phyloP scores from a whole-genome alignment of 1,139 yeast species.

The Suhomyces bokatorum region DNA sequence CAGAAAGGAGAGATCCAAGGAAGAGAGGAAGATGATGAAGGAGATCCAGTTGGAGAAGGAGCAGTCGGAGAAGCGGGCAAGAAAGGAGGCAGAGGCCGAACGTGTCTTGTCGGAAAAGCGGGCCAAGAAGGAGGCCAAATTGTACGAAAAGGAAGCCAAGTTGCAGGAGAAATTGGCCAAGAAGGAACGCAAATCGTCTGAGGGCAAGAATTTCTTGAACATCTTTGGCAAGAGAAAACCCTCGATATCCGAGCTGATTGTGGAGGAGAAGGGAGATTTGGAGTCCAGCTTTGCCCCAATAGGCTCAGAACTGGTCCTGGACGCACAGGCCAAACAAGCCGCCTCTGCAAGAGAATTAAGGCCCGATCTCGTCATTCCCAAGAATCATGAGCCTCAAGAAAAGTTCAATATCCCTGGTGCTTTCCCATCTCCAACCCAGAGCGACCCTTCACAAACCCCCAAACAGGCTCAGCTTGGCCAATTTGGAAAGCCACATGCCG shows the following conservation, averaged over 20 bases:
- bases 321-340: not conserved
- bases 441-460: not conserved
- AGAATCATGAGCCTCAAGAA: not conserved
- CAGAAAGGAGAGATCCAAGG: constrained; percentile 36
- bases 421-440: not conserved
- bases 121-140: constrained; percentile 14
- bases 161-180: constrained; percentile 16
- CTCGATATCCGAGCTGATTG: not conserved
- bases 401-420: not conserved
- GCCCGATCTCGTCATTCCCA: constrained; percentile 1
- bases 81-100: constrained; percentile 14
- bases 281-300: constrained; percentile 5
- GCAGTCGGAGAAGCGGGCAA: constrained; percentile 13
- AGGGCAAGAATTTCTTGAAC: constrained; percentile 4
- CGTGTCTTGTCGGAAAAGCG: constrained; percentile 12
- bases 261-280: not conserved
- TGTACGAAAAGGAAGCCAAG: constrained; percentile 11
- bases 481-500: not conserved
- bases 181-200: constrained; percentile 9
- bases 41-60: constrained; percentile 17
- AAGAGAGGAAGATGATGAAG: constrained; percentile 29
- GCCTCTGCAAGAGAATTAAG: constrained; percentile 4
- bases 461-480: not conserved
- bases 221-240: constrained; percentile 9
- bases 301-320: not conserved